Evolutionary conservation across 2,329 filamentous ascomycete genomes (phyloP).

Genomic region (Verticillium nonalfalfae): DNA sequence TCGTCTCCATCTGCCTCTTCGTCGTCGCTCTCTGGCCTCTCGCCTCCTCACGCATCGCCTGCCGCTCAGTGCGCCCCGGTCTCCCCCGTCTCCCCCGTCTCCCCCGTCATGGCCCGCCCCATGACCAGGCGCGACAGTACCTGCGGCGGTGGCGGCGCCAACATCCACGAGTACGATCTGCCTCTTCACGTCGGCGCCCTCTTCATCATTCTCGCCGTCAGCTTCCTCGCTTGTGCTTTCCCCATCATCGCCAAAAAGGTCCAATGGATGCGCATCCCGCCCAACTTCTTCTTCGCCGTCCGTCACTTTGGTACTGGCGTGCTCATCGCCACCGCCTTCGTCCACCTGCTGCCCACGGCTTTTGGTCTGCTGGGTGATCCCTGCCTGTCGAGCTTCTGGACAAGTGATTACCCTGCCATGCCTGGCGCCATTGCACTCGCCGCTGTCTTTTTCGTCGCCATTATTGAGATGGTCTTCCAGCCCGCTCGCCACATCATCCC

Average conservation of each 20-base stretch:
- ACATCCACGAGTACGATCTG: constrained; percentile 41
- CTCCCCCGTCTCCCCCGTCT: neutral
- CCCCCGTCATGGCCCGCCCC: constrained; percentile 3
- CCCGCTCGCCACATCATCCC: constrained; percentile 25
- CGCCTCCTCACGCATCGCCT: neutral
- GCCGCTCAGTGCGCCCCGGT: neutral
- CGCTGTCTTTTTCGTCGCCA: constrained; percentile 70
- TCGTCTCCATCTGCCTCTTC: neutral
- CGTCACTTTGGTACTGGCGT: constrained; percentile 76
- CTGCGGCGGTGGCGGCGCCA: constrained; percentile 20
- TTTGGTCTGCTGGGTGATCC: constrained; percentile 57
- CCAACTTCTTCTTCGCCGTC: constrained; percentile 48
- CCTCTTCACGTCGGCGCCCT: constrained; percentile 53
- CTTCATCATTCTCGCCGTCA: constrained; percentile 39
- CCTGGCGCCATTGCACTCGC: constrained; percentile 75
- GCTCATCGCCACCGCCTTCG: constrained; percentile 68
- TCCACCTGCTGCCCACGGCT: constrained; percentile 64
- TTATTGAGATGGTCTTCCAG: constrained; percentile 67
- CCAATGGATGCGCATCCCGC: constrained; percentile 47
- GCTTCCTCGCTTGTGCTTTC: constrained; percentile 43
- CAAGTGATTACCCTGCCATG: constrained; percentile 66
- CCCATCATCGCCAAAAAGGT: constrained; percentile 48
- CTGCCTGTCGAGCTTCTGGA: constrained; percentile 71
- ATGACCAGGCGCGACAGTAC: constrained; percentile 6
- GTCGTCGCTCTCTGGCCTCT: neutral